Evolutionary conservation across 768 basidiomycete genomes (phyloP).

Genomic region (Cubamyces sp.): DNA sequence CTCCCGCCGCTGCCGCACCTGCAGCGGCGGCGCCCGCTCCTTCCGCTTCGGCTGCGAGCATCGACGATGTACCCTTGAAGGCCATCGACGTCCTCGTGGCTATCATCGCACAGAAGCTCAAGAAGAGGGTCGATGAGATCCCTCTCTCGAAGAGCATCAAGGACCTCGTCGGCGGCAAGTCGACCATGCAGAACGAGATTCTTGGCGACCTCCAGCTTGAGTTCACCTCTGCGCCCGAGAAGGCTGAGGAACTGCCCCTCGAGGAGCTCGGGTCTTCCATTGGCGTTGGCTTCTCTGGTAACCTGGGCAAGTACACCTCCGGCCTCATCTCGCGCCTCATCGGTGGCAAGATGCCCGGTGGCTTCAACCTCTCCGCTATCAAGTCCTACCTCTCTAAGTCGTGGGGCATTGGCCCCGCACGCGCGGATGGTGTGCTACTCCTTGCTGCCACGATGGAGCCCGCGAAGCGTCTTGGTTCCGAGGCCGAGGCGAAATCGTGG

Average conservation of each 20-base stretch:
- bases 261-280: slow-evolving; percentile 93
- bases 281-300: slow-evolving; percentile 78
- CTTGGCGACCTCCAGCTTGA: slow-evolving; percentile 96
- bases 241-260: slow-evolving; percentile 95
- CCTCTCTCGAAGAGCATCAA: slow-evolving; percentile 95
- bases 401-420: slow-evolving; percentile 93
- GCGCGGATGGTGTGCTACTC: slow-evolving; percentile 88
- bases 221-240: slow-evolving; percentile 94
- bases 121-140: slow-evolving; percentile 90
- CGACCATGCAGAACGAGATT: slow-evolving; percentile 98
- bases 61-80: slow-evolving; percentile 92
- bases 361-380: slow-evolving; percentile 93
- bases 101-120: slow-evolving; percentile 97
- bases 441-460: slow-evolving; percentile 94
- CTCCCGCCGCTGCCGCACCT: slow-evolving; percentile 45
- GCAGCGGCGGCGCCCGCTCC: slow-evolving; percentile 55
- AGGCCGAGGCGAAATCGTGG: slow-evolving; percentile 93
- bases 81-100: slow-evolving; percentile 84
- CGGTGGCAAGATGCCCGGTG: slow-evolving; percentile 97
- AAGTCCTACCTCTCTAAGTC: slow-evolving; percentile 87
- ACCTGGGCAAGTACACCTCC: slow-evolving; percentile 91
- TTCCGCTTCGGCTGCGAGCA: slow-evolving; percentile 65
- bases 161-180: slow-evolving; percentile 98
- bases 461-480: slow-evolving; percentile 87
- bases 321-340: slow-evolving; percentile 90